Evolutionary conservation across 352 stramenopile species (phyloP), one percentile per base, ranked within the genome.

Genomic region (Discostella stelligera): DNA sequence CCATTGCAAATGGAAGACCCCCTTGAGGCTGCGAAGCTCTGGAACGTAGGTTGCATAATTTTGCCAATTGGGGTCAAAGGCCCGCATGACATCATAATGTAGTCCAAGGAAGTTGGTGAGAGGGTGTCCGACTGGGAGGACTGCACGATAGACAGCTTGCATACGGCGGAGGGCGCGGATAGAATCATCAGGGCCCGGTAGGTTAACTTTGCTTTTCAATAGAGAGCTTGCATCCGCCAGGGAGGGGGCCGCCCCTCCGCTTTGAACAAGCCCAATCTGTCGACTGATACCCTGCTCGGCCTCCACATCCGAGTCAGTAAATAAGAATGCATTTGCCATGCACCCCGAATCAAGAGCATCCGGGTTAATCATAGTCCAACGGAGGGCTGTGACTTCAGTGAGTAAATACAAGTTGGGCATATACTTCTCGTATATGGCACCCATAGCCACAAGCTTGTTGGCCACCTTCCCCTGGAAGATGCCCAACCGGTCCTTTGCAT

Each of bases 291-390:
- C 23, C 44, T 67, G 30, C 5, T 23, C 25, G 0, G 16, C 60
- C 14, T 67, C 60, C 11, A 67, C 39, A 21, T 67, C 60, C 13
- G 60, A 67, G 60, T 67, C 32, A 2, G 39, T 55, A 16, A 67
- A 67, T 11, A 53, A 32, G 20, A 67, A 67, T n/a, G 60, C 60
- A 67, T 67, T 67, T 48, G 23, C 30, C 7, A 67, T 13, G 10
- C 10, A 53, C 13, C 60, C 60, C 3, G 60, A 16, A 13, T 50
- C 60, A 2, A 67, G 39, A 14, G 32, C 14, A 25, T 67, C 60
- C 16, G 60, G 23, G 30, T 67, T 67, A 6, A 39, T 2, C 60
- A 67, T 67, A 3, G 20, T 54, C 60, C 60, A 67, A 18, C 50
- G 16, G 1, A 67, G 2, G 1, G 48, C 18, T 0, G 32, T 52